Evolutionary conservation across 495 filamentous ascomycete species (phyloP).

Genomic region (Talaromyces stipitatus): DNA sequence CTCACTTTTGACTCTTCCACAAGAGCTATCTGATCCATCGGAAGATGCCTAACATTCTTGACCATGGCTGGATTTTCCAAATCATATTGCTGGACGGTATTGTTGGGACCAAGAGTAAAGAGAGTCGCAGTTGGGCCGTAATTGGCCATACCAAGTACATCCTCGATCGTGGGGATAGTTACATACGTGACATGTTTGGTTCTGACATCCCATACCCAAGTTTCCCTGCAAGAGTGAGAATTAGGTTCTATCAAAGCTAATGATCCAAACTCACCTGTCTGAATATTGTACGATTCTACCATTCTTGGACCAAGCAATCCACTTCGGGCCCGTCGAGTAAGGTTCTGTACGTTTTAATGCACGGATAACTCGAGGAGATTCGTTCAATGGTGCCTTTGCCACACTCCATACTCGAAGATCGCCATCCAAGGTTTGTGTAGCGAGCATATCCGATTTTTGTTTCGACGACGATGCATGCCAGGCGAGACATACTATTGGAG

Average conservation of each 20-base stretch:
- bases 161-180: slow-evolving; percentile 74
- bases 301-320: slow-evolving; percentile 98
- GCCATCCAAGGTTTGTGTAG: slow-evolving; percentile 83
- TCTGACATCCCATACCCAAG: slow-evolving; percentile 90
- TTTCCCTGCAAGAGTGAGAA: slow-evolving; percentile 55
- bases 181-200: slow-evolving; percentile 93
- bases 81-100: slow-evolving; percentile 92
- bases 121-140: slow-evolving; percentile 87
- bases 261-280: slow-evolving; percentile 64
- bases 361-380: slow-evolving; percentile 76
- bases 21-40: slow-evolving; percentile 64
- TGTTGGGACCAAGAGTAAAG: slow-evolving; percentile 82
- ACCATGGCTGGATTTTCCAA: slow-evolving; percentile 76
- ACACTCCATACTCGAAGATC: slow-evolving; percentile 97
- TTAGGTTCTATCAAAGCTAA: not conserved
- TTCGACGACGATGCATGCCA: slow-evolving; percentile 98
- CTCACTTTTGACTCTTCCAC: slow-evolving; percentile 53
- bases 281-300: slow-evolving; percentile 89
- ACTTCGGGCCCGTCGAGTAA: slow-evolving; percentile 71
- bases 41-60: slow-evolving; percentile 74
- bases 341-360: slow-evolving; percentile 75
- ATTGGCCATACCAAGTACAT: slow-evolving; percentile 72
- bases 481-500: slow-evolving; percentile 79
- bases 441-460: slow-evolving; percentile 97
- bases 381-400: slow-evolving; percentile 69